These are phyloP conservation scores for Paxillus rubicundulus DNA, from an alignment of 768 basidiomycete genomes.

Conservation along the genomic window DNA sequence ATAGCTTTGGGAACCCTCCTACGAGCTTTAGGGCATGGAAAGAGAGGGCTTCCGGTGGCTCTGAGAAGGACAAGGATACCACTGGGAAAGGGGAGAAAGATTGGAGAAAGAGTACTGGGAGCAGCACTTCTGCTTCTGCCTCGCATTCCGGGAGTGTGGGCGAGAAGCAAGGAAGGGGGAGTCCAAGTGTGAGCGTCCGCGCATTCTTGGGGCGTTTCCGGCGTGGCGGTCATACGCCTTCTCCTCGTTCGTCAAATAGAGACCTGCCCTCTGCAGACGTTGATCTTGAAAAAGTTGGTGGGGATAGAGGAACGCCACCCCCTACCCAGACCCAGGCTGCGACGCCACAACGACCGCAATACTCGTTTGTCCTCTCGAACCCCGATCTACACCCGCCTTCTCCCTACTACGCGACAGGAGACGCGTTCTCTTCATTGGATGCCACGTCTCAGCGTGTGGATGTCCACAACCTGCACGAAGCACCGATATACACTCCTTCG, in stretches of 20 bases:
- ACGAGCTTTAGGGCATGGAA: slow-evolving; percentile 28
- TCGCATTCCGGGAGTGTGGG: slow-evolving; percentile 19
- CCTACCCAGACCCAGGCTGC: slow-evolving; percentile 13
- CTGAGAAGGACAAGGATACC: slow-evolving; percentile 17
- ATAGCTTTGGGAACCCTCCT: slow-evolving; percentile 24
- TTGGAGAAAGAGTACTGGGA: slow-evolving; percentile 10
- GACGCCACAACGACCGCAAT: slow-evolving; percentile 19
- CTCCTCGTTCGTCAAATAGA: slow-evolving; percentile 24
- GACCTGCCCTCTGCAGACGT: slow-evolving; percentile 19
- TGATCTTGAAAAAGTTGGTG: slow-evolving; percentile 14
- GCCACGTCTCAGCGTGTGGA: background rate
- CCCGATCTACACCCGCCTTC: slow-evolving; percentile 28
- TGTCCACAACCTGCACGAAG: background rate
- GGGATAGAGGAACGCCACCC: slow-evolving; percentile 9
- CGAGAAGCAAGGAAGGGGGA: slow-evolving; percentile 21
- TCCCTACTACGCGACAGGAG: slow-evolving; percentile 10
- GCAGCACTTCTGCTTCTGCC: slow-evolving; percentile 9
- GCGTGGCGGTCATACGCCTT: slow-evolving; percentile 24
- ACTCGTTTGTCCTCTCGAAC: slow-evolving; percentile 32
- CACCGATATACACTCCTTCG: background rate
- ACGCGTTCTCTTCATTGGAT: background rate
- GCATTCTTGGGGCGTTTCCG: slow-evolving; percentile 27
- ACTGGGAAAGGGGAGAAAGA: slow-evolving; percentile 17
- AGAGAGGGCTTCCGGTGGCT: slow-evolving; percentile 15
- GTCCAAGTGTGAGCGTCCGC: slow-evolving; percentile 26